Conservation (phyloP, 2,329 filamentous ascomycete genomes). For the Epichloe sylvatica region DNA sequence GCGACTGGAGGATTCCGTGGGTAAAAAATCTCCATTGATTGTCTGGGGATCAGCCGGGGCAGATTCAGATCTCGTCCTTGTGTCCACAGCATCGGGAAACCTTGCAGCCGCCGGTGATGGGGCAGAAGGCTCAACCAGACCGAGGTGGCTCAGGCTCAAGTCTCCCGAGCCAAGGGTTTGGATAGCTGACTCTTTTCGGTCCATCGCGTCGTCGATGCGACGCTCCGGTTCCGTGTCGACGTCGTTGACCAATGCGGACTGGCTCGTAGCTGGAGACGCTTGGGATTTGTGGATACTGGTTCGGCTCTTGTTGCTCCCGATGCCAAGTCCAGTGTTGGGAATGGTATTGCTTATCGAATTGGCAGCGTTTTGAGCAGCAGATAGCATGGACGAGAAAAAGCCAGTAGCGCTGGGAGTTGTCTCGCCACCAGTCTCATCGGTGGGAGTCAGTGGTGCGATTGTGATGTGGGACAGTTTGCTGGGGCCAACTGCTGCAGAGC, state of each 20-base stretch:
- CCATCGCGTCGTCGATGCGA: constrained; percentile 22
- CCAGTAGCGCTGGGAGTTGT: constrained; percentile 47
- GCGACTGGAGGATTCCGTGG: constrained; percentile 24
- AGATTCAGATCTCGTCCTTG: constrained; percentile 40
- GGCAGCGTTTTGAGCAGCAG: constrained; percentile 84
- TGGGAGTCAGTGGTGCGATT: constrained; percentile 60
- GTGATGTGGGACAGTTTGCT: constrained; percentile 78
- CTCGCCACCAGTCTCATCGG: constrained; percentile 50
- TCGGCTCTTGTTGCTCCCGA: constrained; percentile 28
- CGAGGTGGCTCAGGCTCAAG: constrained; percentile 76
- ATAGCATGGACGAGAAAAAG: constrained; percentile 90
- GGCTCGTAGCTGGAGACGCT: constrained; percentile 13
- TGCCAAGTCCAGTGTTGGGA: constrained; percentile 46
- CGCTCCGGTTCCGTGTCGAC: constrained; percentile 20
- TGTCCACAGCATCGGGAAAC: constrained; percentile 35
- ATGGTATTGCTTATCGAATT: constrained; percentile 62
- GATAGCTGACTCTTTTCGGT: constrained; percentile 59
- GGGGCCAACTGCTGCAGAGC: constrained; percentile 45
- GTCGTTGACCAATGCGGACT: constrained; percentile 27
- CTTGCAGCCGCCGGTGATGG: constrained; percentile 43
- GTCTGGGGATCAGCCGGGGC: constrained; percentile 35
- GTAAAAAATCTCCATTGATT: constrained; percentile 13
- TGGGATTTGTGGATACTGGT: constrained; percentile 14
- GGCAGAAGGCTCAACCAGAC: constrained; percentile 52
- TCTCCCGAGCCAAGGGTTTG: constrained; percentile 84